phyloP scores from a whole-genome alignment of 192 early-diverging fungal species.

The Coemansia sp. region DNA sequence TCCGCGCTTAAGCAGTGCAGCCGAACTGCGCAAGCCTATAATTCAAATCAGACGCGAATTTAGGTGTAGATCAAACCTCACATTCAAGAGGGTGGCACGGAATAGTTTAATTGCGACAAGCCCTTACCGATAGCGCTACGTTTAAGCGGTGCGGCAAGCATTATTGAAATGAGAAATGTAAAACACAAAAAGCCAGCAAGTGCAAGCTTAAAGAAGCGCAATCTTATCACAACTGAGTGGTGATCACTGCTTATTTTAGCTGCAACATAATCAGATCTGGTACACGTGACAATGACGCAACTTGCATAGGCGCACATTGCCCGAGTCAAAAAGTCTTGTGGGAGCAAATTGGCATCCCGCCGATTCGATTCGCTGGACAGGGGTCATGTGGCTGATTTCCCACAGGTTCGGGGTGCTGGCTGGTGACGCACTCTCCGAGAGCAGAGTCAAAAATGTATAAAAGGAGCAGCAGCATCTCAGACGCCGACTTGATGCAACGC shows the following conservation, averaged over 20 bases:
- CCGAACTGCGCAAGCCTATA: slow-evolving; percentile 23
- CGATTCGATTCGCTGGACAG: background rate
- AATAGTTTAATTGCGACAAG: background rate
- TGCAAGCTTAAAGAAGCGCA: background rate
- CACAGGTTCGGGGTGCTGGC: background rate
- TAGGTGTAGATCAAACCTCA: background rate
- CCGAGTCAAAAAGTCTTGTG: slow-evolving; percentile 6
- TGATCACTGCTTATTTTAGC: background rate
- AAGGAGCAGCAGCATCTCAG: background rate
- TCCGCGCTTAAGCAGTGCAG: slow-evolving; percentile 43
- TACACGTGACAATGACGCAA: background rate
- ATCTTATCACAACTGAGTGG: background rate
- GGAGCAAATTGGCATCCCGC: background rate
- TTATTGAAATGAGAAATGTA: background rate
- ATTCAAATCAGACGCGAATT: background rate
- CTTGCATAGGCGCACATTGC: background rate
- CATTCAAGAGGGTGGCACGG: too few relatives aligned
- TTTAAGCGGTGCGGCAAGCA: slow-evolving; percentile 10
- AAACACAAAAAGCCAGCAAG: background rate
- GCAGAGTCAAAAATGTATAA: background rate
- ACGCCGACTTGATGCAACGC: too few relatives aligned
- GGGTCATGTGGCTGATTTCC: slow-evolving; percentile 6
- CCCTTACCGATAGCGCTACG: slow-evolving; percentile 10
- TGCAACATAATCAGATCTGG: background rate
- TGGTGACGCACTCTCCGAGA: background rate